Evolutionary conservation across 495 filamentous ascomycete species (phyloP).

Genomic region (Aspergillus funiculosus): DNA sequence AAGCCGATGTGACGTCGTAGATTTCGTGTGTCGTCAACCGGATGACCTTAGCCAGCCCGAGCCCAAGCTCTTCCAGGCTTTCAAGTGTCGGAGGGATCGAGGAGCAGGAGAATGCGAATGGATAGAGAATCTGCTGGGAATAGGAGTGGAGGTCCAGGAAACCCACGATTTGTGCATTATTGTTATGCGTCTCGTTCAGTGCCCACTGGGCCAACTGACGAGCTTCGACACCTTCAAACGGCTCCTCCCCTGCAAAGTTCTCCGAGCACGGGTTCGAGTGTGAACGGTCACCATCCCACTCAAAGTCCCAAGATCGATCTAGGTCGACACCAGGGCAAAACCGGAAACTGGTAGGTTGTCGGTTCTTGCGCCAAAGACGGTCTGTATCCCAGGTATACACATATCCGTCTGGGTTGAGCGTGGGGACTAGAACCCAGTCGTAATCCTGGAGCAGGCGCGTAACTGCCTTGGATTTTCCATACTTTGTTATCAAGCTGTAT

Average conservation of each 20-base stretch:
- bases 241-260: slow-evolving; percentile 74
- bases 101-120: slow-evolving; percentile 80
- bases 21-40: slow-evolving; percentile 63
- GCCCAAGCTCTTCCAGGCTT: slow-evolving; percentile 82
- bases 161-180: slow-evolving; percentile 66
- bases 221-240: slow-evolving; percentile 82
- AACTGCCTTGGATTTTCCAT: slow-evolving; percentile 59
- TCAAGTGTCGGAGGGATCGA: slow-evolving; percentile 76
- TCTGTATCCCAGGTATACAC: slow-evolving; percentile 89
- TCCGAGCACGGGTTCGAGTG: slow-evolving; percentile 85
- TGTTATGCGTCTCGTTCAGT: slow-evolving; percentile 67
- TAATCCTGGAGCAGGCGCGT: slow-evolving; percentile 73
- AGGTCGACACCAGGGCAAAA: slow-evolving; percentile 87
- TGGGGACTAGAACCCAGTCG: slow-evolving; percentile 85
- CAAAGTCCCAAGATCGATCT: slow-evolving; percentile 76
- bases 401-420: slow-evolving; percentile 90
- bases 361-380: slow-evolving; percentile 91
- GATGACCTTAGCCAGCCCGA: slow-evolving; percentile 88
- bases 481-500: slow-evolving; percentile 79
- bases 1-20: slow-evolving; percentile 82
- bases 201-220: slow-evolving; percentile 75
- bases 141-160: slow-evolving; percentile 94
- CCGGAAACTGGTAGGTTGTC: slow-evolving; percentile 73
- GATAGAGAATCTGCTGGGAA: slow-evolving; percentile 90
- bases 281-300: slow-evolving; percentile 67